A percentile compares a stretch with the other conserved stretches of the same genome.
Evolutionary conservation across 176 grass and related monocot species (phyloP).

Genomic region (Zea mays): DNA sequence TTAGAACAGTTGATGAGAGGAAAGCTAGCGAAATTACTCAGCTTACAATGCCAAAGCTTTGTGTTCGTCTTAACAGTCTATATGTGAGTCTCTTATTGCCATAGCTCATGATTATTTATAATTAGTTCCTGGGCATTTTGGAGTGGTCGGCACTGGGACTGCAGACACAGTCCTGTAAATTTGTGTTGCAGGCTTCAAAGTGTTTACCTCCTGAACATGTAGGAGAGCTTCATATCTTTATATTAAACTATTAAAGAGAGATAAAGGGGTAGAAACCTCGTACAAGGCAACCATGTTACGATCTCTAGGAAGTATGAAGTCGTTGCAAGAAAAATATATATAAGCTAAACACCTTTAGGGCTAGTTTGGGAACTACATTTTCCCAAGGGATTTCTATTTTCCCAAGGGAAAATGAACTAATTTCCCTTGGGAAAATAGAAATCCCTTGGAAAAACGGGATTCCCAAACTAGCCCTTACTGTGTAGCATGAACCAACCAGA

Average conservation of each 20-base stretch:
- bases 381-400: no score
- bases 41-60: slow-evolving; percentile 76
- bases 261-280: neutral
- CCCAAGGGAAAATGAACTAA: no score
- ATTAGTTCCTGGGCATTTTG: slow-evolving; percentile 22
- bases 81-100: slow-evolving; percentile 68
- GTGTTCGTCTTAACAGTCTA: slow-evolving; percentile 94
- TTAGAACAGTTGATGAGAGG: slow-evolving; percentile 69
- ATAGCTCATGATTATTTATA: slow-evolving; percentile 13
- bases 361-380: no score
- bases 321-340: neutral
- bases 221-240: neutral
- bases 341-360: neutral
- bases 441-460: no score
- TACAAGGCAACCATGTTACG: neutral
- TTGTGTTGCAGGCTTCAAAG: neutral
- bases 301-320: neutral
- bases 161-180: slow-evolving; percentile 12
- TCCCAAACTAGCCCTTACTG: no score
- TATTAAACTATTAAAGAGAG: neutral
- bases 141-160: neutral
- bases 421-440: no score
- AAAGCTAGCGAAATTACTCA: slow-evolving; percentile 82
- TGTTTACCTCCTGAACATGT: neutral
- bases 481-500: neutral